These are phyloP conservation scores for Botryobasidium botryosum DNA, from an alignment of 768 basidiomycete species.

Conservation along the genomic window DNA sequence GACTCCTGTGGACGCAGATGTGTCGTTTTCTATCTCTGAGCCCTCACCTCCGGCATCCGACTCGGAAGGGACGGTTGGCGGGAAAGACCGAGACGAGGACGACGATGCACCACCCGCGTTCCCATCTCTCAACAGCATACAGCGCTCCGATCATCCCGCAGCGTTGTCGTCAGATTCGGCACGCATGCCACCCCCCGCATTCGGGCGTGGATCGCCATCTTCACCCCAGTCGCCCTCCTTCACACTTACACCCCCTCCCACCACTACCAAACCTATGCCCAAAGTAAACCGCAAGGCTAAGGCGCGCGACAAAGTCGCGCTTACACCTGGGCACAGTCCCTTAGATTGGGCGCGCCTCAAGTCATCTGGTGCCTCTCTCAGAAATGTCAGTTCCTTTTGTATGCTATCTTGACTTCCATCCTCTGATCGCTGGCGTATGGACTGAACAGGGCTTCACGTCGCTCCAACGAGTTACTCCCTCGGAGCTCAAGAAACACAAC, in stretches of 20 bases:
- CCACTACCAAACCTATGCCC: conserved; percentile 43
- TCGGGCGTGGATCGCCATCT: conserved; percentile 21
- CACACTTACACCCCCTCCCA: conserved; percentile 28
- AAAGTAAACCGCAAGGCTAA: conserved; percentile 30
- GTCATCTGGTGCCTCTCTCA: conserved; percentile 57
- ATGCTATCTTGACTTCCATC: conserved; percentile 14
- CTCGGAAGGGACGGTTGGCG: no score
- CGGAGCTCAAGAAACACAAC: conserved; percentile 64
- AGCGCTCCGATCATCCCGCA: conserved; percentile 27
- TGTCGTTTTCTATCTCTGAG: no score
- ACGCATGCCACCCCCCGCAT: conserved; percentile 30
- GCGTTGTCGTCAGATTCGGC: conserved; percentile 28
- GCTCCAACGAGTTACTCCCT: conserved; percentile 53
- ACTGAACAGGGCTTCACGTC: conserved; percentile 35
- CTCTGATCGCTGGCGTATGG: conserved; percentile 10
- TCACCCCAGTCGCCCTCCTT: conserved; percentile 11
- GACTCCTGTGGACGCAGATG: no score
- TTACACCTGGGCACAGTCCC: conserved; percentile 81
- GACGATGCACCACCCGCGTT: conserved; percentile 57
- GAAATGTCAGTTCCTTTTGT: conserved; percentile 22
- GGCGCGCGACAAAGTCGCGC: conserved; percentile 56
- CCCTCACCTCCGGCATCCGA: no score
- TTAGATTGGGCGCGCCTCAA: conserved; percentile 90
- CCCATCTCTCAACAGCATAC: conserved; percentile 53
- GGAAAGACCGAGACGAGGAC: no score